Conservation (phyloP, 202 grass and related monocot species). For the Musa balbisiana region DNA sequence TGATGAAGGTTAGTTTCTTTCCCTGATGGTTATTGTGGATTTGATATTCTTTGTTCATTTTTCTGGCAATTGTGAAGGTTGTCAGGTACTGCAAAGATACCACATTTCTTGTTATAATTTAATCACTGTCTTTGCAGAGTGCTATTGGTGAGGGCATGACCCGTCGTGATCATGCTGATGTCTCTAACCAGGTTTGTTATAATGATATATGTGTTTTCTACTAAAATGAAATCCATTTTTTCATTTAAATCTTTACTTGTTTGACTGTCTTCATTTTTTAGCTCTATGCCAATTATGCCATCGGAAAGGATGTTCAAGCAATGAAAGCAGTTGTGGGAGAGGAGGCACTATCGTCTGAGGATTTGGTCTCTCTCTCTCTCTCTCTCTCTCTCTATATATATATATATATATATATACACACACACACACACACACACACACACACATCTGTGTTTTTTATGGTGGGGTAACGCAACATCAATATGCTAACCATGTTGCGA, state of each 20-base stretch:
- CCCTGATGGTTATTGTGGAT: neutral
- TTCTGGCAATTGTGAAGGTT: too few relatives aligned
- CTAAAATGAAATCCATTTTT: neutral
- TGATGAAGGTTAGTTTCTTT: constrained; percentile 83
- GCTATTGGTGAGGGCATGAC: constrained; percentile 99
- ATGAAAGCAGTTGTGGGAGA: constrained; percentile 99
- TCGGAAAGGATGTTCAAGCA: constrained; percentile 97
- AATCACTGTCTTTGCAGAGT: constrained; percentile 50
- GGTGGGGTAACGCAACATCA: too few relatives aligned
- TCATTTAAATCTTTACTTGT: neutral
- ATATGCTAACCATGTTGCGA: too few relatives aligned
- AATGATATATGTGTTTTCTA: neutral
- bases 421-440: too few relatives aligned
- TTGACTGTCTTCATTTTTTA: constrained; percentile 22
- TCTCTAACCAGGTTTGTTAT: constrained; percentile 82
- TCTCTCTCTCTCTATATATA: neutral
- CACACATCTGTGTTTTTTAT: too few relatives aligned
- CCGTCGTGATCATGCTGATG: constrained; percentile 89
- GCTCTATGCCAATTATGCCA: constrained; percentile 98
- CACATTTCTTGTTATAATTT: neutral
- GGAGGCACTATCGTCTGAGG: constrained; percentile 92
- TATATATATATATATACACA: too few relatives aligned
- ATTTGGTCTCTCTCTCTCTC: constrained; percentile 44
- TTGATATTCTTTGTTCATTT: neutral
- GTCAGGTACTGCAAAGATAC: neutral